These are phyloP conservation scores for Linnemannia elongata DNA, from an alignment of 192 early-diverging fungal genomes.

Conservation along the genomic window DNA sequence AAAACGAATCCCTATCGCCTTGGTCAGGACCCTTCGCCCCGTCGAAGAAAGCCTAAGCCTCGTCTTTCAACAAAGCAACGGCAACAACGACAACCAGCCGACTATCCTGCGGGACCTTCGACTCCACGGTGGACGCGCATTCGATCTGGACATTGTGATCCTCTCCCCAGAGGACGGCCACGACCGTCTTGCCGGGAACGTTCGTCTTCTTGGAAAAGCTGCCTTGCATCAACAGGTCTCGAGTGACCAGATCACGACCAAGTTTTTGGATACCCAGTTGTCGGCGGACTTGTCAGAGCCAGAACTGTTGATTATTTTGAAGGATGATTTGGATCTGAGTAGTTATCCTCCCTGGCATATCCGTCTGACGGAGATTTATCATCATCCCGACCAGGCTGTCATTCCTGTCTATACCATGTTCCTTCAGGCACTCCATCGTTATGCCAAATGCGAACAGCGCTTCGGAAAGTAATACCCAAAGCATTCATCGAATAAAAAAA, in stretches of 20 bases:
- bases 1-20: slow-evolving; percentile 14
- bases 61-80: neutral
- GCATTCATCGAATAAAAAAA: neutral
- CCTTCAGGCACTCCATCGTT: slow-evolving; percentile 49
- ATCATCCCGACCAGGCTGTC: slow-evolving; percentile 48
- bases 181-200: slow-evolving; percentile 30
- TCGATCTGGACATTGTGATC: slow-evolving; percentile 49
- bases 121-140: slow-evolving; percentile 15
- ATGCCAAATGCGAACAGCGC: slow-evolving; percentile 59
- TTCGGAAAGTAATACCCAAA: slow-evolving; percentile 50
- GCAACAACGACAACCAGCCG: neutral
- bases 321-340: slow-evolving; percentile 56
- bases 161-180: slow-evolving; percentile 41
- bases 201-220: slow-evolving; percentile 25
- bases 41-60: slow-evolving; percentile 20
- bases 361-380: slow-evolving; percentile 60
- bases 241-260: slow-evolving; percentile 40
- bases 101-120: neutral
- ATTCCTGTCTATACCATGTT: slow-evolving; percentile 55
- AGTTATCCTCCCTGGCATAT: slow-evolving; percentile 62
- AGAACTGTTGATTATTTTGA: slow-evolving; percentile 57
- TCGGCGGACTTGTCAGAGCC: slow-evolving; percentile 55
- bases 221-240: slow-evolving; percentile 25
- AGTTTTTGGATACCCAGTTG: slow-evolving; percentile 28
- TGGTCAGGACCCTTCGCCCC: slow-evolving; percentile 28